Percentiles rank a stretch among this genome's conserved stretches.
phyloP scores from a whole-genome alignment of 345 rosid genomes.

The Salix suchowensis region DNA sequence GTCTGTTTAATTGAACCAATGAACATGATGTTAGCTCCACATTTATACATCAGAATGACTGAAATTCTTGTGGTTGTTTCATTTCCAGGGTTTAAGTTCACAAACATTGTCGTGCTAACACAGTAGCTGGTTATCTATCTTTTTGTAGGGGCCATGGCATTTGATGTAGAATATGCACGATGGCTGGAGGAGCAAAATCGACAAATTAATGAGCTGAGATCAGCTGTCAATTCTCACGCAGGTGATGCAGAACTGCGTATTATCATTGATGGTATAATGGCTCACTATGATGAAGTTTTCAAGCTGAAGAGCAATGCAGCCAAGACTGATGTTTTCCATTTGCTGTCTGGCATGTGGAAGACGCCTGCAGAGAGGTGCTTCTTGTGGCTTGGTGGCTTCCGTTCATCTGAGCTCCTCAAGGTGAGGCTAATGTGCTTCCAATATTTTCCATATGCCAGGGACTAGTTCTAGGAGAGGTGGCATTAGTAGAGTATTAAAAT shows the following conservation, averaged over 20 bases:
- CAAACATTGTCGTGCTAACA: neutral
- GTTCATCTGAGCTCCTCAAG: slow-evolving; percentile 97
- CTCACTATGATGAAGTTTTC: slow-evolving; percentile 90
- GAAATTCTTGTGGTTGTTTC: neutral
- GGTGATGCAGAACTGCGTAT: slow-evolving; percentile 89
- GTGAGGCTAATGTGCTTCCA: slow-evolving; percentile 28
- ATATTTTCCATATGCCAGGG: neutral
- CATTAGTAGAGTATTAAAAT: neutral
- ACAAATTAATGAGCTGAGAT: slow-evolving; percentile 83
- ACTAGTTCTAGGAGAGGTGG: neutral
- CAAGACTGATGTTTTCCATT: slow-evolving; percentile 92
- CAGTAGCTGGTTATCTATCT: slow-evolving; percentile 4
- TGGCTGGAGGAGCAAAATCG: slow-evolving; percentile 91
- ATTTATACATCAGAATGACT: neutral
- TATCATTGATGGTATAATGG: slow-evolving; percentile 76
- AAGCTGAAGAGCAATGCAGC: slow-evolving; percentile 94
- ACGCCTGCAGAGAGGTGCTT: slow-evolving; percentile 99
- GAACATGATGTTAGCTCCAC: neutral
- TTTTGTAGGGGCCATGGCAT: slow-evolving; percentile 89
- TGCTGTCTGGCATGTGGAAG: slow-evolving; percentile 98
- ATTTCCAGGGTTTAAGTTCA: neutral
- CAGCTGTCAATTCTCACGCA: slow-evolving; percentile 92
- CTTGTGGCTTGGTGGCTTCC: slow-evolving; percentile 99
- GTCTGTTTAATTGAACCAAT: neutral
- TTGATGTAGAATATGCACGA: slow-evolving; percentile 88